phyloP scores from a whole-genome alignment of 805 yeast genomes.

The Sugiyamaella boreocaroliniensis region DNA sequence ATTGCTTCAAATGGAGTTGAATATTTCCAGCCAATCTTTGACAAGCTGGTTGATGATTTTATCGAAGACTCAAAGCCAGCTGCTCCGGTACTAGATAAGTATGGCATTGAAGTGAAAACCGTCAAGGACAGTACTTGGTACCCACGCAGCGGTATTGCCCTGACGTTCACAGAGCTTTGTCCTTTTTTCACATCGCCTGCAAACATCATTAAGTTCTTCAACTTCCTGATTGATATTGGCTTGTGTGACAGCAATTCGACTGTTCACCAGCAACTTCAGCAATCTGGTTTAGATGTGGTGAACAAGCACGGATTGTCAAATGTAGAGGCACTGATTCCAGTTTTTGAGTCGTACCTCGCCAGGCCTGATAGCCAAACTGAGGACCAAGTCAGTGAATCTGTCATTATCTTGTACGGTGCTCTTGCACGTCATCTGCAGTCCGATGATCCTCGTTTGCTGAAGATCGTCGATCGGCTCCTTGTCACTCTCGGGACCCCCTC shows the following conservation, averaged over 20 bases:
- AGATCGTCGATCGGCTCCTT: slow-evolving; percentile 62
- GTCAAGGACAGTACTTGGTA: slow-evolving; percentile 77
- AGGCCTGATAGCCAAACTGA: slow-evolving; percentile 39
- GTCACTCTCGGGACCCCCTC: slow-evolving; percentile 79
- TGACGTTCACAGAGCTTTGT: slow-evolving; percentile 53
- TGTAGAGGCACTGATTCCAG: slow-evolving; percentile 70
- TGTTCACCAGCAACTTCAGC: slow-evolving; percentile 78
- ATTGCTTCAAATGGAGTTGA: slow-evolving; percentile 30
- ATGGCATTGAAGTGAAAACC: slow-evolving; percentile 64
- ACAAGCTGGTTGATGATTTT: slow-evolving; percentile 49
- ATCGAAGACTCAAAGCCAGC: slow-evolving; percentile 61
- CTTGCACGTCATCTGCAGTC: slow-evolving; percentile 75
- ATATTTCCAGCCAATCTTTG: slow-evolving; percentile 29
- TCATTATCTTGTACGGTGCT: slow-evolving; percentile 83
- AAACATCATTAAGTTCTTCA: slow-evolving; percentile 49
- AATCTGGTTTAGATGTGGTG: slow-evolving; percentile 77
- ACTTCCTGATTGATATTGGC: slow-evolving; percentile 48
- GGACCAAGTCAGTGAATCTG: slow-evolving; percentile 66
- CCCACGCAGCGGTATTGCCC: slow-evolving; percentile 73
- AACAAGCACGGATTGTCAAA: slow-evolving; percentile 52
- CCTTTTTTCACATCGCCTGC: slow-evolving; percentile 35
- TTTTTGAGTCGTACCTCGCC: slow-evolving; percentile 59
- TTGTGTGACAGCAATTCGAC: slow-evolving; percentile 66
- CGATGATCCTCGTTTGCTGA: slow-evolving; percentile 55
- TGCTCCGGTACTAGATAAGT: slow-evolving; percentile 68